These are phyloP conservation scores for Candida sphagnicola DNA, from an alignment of 805 yeast genomes.

Conservation along the genomic window DNA sequence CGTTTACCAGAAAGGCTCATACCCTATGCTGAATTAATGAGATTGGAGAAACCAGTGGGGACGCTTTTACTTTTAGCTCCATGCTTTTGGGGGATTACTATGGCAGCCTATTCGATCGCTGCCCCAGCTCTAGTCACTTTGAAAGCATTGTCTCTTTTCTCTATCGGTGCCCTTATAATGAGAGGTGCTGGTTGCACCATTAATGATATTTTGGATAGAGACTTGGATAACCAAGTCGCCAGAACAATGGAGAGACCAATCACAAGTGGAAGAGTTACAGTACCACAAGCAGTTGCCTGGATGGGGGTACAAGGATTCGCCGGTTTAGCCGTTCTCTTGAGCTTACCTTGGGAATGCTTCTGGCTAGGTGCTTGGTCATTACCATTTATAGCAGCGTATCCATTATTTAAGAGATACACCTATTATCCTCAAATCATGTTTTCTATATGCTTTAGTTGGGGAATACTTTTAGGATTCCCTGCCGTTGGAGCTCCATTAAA, in stretches of 20 bases:
- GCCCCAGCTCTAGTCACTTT: slow-evolving; percentile 66
- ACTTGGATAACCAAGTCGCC: slow-evolving; percentile 80
- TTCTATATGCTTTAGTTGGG: slow-evolving; percentile 89
- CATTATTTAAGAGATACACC: slow-evolving; percentile 90
- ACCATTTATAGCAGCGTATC: slow-evolving; percentile 79
- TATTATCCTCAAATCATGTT: slow-evolving; percentile 89
- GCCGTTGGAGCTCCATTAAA: slow-evolving; percentile 85
- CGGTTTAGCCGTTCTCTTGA: slow-evolving; percentile 68
- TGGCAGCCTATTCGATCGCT: slow-evolving; percentile 73
- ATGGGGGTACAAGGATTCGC: slow-evolving; percentile 68
- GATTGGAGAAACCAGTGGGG: slow-evolving; percentile 96
- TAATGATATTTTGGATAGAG: slow-evolving; percentile 82
- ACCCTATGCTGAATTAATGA: slow-evolving; percentile 89
- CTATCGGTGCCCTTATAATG: slow-evolving; percentile 85
- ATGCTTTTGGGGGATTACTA: slow-evolving; percentile 86
- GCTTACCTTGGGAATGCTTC: slow-evolving; percentile 80
- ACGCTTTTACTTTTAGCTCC: slow-evolving; percentile 81
- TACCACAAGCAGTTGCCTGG: slow-evolving; percentile 65
- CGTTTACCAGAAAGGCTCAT: slow-evolving; percentile 68
- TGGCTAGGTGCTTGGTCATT: slow-evolving; percentile 76
- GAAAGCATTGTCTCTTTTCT: slow-evolving; percentile 64
- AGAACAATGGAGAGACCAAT: slow-evolving; percentile 91
- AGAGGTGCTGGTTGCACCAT: slow-evolving; percentile 98
- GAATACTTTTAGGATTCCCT: slow-evolving; percentile 88
- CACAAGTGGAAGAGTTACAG: slow-evolving; percentile 77